Conservation (phyloP, 768 basidiomycete genomes). For the Xerocomus spinulosus region DNA sequence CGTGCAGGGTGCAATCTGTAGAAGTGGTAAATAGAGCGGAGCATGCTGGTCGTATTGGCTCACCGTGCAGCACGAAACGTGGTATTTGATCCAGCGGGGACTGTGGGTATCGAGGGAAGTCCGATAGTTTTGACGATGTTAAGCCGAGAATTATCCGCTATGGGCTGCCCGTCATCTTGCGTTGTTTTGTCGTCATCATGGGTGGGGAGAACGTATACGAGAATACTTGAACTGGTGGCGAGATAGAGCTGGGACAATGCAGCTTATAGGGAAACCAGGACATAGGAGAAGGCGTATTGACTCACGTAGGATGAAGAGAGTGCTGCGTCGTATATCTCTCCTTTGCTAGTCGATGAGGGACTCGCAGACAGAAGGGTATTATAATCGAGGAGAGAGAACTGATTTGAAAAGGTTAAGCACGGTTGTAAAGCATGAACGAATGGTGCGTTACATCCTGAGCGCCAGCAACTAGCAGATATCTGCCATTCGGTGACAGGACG, state of each 20-base stretch:
- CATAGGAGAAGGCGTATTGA: conserved; percentile 3
- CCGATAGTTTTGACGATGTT: conserved; percentile 48
- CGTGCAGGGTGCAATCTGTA: conserved; percentile 55
- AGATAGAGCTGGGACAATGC: conserved; percentile 50
- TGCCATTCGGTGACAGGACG: conserved; percentile 65
- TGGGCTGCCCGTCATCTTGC: conserved; percentile 28
- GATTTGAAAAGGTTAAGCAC: conserved; percentile 10
- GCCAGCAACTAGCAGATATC: conserved; percentile 67
- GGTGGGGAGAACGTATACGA: conserved; percentile 56
- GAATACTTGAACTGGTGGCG: conserved; percentile 58
- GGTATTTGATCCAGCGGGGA: conserved; percentile 36
- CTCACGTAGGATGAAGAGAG: conserved; percentile 65
- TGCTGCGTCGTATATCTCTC: conserved; percentile 84
- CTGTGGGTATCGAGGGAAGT: conserved; percentile 47
- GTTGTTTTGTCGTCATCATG: background rate
- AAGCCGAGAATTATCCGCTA: conserved; percentile 21
- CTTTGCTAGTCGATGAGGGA: conserved; percentile 51
- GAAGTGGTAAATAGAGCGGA: conserved; percentile 6
- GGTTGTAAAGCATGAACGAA: conserved; percentile 14
- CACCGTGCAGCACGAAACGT: conserved; percentile 66
- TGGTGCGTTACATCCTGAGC: conserved; percentile 54
- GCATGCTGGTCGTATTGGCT: conserved; percentile 5
- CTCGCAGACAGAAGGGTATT: conserved; percentile 51
- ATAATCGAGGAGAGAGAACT: conserved; percentile 66
- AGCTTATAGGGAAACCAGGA: background rate